Evolutionary conservation across 371 early-diverging fungal species (phyloP).

Genomic region (Mortierella sp.): DNA sequence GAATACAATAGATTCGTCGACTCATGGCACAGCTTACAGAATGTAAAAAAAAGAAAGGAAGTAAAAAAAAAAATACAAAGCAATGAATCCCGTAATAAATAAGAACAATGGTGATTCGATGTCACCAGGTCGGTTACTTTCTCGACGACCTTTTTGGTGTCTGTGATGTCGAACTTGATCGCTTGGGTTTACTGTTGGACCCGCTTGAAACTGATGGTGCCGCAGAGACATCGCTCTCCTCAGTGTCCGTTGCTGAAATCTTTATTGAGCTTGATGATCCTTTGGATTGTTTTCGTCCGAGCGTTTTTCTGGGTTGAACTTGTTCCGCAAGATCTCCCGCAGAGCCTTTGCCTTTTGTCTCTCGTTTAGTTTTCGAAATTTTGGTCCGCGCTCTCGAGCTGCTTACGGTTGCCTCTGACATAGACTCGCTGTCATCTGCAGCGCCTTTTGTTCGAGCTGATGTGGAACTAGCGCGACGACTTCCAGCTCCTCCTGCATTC

Average conservation of each 20-base stretch:
- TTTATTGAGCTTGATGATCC: constrained; percentile 1
- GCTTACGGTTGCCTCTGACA: neutral
- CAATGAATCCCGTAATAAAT: neutral
- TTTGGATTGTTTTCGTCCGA: neutral
- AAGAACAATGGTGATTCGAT: neutral
- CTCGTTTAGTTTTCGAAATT: neutral
- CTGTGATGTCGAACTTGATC: neutral
- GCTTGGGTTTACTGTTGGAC: neutral
- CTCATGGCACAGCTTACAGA: neutral
- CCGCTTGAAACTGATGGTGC: neutral
- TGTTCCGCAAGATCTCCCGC: neutral
- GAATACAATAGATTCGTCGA: neutral
- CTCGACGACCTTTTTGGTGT: neutral
- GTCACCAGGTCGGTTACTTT: neutral
- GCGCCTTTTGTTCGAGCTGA: neutral
- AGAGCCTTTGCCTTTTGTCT: neutral
- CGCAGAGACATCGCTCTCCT: constrained; percentile 6
- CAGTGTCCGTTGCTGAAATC: constrained; percentile 1
- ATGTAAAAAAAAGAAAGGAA: neutral
- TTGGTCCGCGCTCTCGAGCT: neutral
- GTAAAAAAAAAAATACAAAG: too few species aligned
- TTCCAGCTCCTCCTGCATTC: neutral
- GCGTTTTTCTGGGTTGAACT: neutral
- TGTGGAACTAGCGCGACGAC: neutral
- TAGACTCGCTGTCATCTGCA: neutral